Conservation (phyloP, 2,329 filamentous ascomycete genomes). For the Botrytis hyacinthi region DNA sequence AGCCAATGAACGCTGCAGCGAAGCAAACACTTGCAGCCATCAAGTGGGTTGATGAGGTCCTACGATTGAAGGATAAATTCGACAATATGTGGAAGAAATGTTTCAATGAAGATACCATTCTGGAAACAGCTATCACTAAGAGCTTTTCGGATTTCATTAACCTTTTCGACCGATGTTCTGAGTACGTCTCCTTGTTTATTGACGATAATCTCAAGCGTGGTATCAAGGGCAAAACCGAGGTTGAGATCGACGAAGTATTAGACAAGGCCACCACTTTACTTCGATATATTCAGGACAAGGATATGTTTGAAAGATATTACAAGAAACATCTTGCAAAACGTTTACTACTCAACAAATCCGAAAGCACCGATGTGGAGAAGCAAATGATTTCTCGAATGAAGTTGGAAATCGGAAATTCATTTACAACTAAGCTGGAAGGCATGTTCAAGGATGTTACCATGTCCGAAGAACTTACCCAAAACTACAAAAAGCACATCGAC, state of each 20-base stretch:
- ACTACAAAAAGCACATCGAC: conserved; percentile 68
- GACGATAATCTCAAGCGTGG: conserved; percentile 95
- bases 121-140: conserved; percentile 79
- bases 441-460: conserved; percentile 98
- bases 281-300: conserved; percentile 85
- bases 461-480: conserved; percentile 76
- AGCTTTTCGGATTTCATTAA: conserved; percentile 96
- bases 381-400: conserved; percentile 98
- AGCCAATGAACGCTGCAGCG: conserved; percentile 57
- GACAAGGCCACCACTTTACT: conserved; percentile 88
- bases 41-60: conserved; percentile 91
- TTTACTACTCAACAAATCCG: conserved; percentile 81
- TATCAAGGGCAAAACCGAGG: conserved; percentile 87
- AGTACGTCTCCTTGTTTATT: conserved; percentile 94
- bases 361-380: conserved; percentile 89
- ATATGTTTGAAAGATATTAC: conserved; percentile 95
- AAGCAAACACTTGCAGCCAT: conserved; percentile 85
- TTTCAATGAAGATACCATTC: conserved; percentile 70
- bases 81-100: conserved; percentile 73
- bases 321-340: conserved; percentile 93
- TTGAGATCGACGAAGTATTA: conserved; percentile 77
- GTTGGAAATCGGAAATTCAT: conserved; percentile 89
- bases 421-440: conserved; percentile 87
- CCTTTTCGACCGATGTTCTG: conserved; percentile 76
- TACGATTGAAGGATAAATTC: conserved; percentile 84